These are phyloP conservation scores for Termitomyces sp. DNA, from an alignment of 768 basidiomycete species.

Conservation along the genomic window DNA sequence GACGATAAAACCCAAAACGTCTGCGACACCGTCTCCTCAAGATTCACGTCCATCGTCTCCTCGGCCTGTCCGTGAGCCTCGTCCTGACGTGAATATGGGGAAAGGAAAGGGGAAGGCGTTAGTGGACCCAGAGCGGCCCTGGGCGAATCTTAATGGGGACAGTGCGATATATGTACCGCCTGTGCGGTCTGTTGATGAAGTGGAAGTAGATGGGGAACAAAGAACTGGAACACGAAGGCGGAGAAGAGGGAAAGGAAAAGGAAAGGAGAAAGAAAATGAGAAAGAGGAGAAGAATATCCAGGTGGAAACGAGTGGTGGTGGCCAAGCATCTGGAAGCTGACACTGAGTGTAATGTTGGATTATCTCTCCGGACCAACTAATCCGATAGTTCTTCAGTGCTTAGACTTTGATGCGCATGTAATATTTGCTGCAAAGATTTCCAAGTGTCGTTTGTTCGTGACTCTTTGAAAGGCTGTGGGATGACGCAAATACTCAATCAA, in stretches of 20 bases:
- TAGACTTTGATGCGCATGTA: neutral
- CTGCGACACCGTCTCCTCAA: slow-evolving; percentile 15
- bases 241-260: slow-evolving; percentile 4
- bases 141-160: slow-evolving; percentile 12
- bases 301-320: neutral
- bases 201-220: neutral
- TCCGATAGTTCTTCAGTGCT: neutral
- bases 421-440: too few species aligned
- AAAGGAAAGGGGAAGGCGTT: slow-evolving; percentile 32
- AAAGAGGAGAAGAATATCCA: slow-evolving; percentile 2
- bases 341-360: neutral
- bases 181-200: slow-evolving; percentile 6
- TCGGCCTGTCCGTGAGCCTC: slow-evolving; percentile 27
- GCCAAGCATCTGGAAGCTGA: slow-evolving; percentile 2
- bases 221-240: slow-evolving; percentile 5
- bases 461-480: too few species aligned
- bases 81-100: slow-evolving; percentile 27
- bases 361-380: neutral
- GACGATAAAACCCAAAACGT: slow-evolving; percentile 24
- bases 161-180: slow-evolving; percentile 31
- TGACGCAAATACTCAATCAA: too few species aligned
- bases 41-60: slow-evolving; percentile 27
- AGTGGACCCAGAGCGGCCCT: slow-evolving; percentile 6
- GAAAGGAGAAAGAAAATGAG: slow-evolving; percentile 8
- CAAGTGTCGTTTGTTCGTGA: too few species aligned